These are phyloP conservation scores for Epichloe sp. DNA, from an alignment of 2,329 filamentous ascomycete genomes.

Conservation along the genomic window DNA sequence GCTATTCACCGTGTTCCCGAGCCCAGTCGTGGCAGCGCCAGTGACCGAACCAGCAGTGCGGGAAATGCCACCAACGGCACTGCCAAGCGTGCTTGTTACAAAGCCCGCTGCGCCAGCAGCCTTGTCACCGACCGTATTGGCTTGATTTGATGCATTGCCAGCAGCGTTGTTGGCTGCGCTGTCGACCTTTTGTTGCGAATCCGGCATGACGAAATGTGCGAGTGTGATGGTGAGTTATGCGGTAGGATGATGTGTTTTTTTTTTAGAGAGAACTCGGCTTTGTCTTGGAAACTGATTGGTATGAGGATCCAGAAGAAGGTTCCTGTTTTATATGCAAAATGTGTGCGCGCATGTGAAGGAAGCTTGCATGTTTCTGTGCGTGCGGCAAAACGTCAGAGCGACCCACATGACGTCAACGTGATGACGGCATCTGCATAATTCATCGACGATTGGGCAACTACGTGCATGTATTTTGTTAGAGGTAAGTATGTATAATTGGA, in stretches of 20 bases:
- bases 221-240: neutral
- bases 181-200: constrained; percentile 1
- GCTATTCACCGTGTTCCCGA: constrained; percentile 41
- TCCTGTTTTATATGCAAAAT: neutral
- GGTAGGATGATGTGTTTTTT: too few relatives aligned
- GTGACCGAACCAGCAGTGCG: constrained; percentile 28
- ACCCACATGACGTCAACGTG: constrained; percentile 5
- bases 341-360: neutral
- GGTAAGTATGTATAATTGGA: neutral
- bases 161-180: constrained; percentile 4
- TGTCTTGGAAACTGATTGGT: neutral
- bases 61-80: constrained; percentile 26
- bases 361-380: neutral
- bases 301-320: too few relatives aligned
- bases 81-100: constrained; percentile 27
- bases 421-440: neutral
- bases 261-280: neutral
- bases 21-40: constrained; percentile 40
- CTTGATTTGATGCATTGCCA: constrained; percentile 8
- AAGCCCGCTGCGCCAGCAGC: constrained; percentile 24
- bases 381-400: neutral
- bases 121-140: constrained; percentile 15
- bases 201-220: constrained; percentile 5
- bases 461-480: neutral
- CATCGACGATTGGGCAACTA: neutral